Conservation (phyloP, 2,329 filamentous ascomycete genomes). For the Ophiostoma himal-ulmi region DNA sequence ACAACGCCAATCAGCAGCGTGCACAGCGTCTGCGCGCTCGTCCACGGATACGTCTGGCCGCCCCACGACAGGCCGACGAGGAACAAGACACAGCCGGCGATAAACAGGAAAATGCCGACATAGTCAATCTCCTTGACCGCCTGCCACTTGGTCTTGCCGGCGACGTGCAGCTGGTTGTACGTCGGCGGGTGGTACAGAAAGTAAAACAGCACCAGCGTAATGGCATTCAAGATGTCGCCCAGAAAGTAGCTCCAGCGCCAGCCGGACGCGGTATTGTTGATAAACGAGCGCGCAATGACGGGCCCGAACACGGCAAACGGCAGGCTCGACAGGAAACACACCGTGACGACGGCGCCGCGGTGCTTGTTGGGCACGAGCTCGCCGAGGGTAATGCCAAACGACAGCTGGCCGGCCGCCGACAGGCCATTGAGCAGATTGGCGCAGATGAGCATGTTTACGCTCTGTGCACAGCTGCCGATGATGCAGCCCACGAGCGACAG, state of each 20-base stretch:
- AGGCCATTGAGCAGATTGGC: conserved; percentile 37
- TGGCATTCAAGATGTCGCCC: conserved; percentile 40
- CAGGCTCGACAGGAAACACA: conserved; percentile 38
- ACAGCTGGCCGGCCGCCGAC: conserved; percentile 38
- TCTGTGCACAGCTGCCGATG: conserved; percentile 34
- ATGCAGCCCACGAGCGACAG: conserved; percentile 38
- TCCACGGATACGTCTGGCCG: conserved; percentile 40
- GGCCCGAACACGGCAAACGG: conserved; percentile 42
- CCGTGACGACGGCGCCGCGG: conserved; percentile 35
- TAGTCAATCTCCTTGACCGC: conserved; percentile 42
- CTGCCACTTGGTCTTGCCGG: conserved; percentile 35
- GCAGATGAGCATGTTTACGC: conserved; percentile 36
- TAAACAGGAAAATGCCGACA: conserved; percentile 40
- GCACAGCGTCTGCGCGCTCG: conserved; percentile 31
- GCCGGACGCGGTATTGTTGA: conserved; percentile 37
- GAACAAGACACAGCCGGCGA: conserved; percentile 33
- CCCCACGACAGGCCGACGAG: conserved; percentile 42
- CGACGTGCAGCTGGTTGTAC: conserved; percentile 39
- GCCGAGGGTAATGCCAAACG: conserved; percentile 39
- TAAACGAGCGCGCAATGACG: conserved; percentile 42
- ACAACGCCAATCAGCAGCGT: conserved; percentile 36
- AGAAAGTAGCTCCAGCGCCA: conserved; percentile 50
- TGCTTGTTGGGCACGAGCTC: conserved; percentile 42
- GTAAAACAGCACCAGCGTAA: conserved; percentile 36
- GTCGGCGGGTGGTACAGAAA: conserved; percentile 45